Evolutionary conservation across 441 rosid genomes (phyloP), one percentile per base, ranked within the genome.

Genomic region (Mallotus repandus): DNA sequence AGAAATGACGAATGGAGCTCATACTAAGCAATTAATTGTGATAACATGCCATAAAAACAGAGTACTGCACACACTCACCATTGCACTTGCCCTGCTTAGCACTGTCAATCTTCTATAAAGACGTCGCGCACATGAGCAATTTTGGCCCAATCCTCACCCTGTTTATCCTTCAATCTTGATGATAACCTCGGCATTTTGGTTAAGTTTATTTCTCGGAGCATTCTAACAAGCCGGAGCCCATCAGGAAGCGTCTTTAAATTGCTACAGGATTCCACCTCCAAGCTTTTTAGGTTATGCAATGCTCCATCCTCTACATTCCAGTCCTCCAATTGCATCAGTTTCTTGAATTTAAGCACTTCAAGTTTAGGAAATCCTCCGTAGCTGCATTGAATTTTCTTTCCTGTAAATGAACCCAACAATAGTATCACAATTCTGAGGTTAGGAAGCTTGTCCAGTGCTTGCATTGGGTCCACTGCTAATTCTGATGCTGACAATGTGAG

Each of bases 181-280:
- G 68, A 61, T 7, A 71, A 49, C 50, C 11, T 4, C 38, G 60
- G 68, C 38, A n/a, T 5, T 14, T 50, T 35, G 7, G 60, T n/a
- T 50, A 71, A 19, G 35, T 19, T 71, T 32, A 71, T 16, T 50
- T 49, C 12, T 18, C 38, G 49, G 21, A 72, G 75, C 38, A 9
- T 63, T 8, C 11, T 62, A 14, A 72, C 13, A 2, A 5, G 18
- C 19, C 21, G 49, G 14, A 72, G 12, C 52, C 41, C 75, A 11
- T 52, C 69, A n/a, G 69, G 69, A 62, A 72, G 52, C 60, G 52
- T 62, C 41, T 50, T 52, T 18, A 71, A 38, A n/a, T 62, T 62
- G 7, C 15, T 35, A 25, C 69, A 72, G 7, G 15, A 9, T 63
- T 57, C 46, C 5, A 72, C 63, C 53, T 61, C 60, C 74, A 71